phyloP scores from a whole-genome alignment of 2,329 filamentous ascomycete genomes.

The Lojkania enalia region DNA sequence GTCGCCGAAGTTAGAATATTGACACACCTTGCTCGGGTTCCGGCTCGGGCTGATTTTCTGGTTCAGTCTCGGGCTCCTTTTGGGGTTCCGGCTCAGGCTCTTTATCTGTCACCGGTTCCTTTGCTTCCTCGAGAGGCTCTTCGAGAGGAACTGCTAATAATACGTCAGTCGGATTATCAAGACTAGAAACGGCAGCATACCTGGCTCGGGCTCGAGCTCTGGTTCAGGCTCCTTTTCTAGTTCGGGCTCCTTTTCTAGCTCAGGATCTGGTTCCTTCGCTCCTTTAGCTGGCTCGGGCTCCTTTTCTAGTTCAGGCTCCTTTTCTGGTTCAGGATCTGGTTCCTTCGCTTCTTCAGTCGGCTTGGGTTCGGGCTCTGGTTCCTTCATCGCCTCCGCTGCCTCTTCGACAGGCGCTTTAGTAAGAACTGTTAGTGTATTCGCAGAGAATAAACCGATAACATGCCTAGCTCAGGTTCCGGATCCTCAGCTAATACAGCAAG shows the following conservation, averaged over 20 bases:
- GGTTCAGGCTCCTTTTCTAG: conserved; percentile 1
- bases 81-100: conserved; percentile 9
- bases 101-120: background rate
- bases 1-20: background rate
- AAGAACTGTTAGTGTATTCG: too few relatives aligned
- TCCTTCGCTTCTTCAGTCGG: too few relatives aligned
- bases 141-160: background rate
- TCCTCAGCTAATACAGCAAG: too few relatives aligned
- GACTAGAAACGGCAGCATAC: background rate
- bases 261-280: background rate
- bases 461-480: too few relatives aligned
- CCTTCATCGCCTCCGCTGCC: too few relatives aligned
- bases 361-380: too few relatives aligned
- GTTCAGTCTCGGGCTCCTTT: background rate
- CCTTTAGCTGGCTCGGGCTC: background rate
- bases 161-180: background rate
- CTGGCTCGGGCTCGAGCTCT: conserved; percentile 4
- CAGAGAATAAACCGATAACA: too few relatives aligned
- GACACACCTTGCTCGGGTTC: background rate
- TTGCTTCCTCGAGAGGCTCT: background rate
- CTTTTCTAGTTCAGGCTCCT: conserved; percentile 3
- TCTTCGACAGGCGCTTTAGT: too few relatives aligned
- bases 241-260: background rate
- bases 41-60: conserved; percentile 3
- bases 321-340: background rate